Conservation (phyloP, 768 basidiomycete species). For the Dacryopinax spathularia region DNA sequence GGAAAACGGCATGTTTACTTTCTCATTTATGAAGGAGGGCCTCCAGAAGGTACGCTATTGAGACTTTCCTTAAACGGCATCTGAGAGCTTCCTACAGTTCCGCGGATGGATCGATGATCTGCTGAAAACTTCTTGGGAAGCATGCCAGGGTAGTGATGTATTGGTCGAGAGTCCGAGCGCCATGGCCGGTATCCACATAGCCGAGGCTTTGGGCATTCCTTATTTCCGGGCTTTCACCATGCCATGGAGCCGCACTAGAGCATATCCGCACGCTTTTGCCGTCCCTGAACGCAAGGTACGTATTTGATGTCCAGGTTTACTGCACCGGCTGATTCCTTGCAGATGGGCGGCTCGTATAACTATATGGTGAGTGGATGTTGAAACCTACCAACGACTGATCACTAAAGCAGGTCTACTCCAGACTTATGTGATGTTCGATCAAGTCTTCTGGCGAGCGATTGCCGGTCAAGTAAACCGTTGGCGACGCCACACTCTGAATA, state of each 20-base stretch:
- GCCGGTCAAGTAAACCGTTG: constrained; percentile 90
- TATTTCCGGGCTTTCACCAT: constrained; percentile 95
- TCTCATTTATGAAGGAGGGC: constrained; percentile 85
- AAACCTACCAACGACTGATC: constrained; percentile 1
- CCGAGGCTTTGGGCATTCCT: constrained; percentile 82
- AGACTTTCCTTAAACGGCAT: background rate
- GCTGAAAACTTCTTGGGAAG: constrained; percentile 87
- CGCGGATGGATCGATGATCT: constrained; percentile 97
- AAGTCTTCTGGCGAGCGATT: constrained; percentile 93
- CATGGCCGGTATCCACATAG: constrained; percentile 95
- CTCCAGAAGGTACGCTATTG: constrained; percentile 53
- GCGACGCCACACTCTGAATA: constrained; percentile 60
- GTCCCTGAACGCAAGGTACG: constrained; percentile 85
- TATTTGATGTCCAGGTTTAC: background rate
- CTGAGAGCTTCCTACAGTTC: constrained; percentile 40
- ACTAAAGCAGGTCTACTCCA: constrained; percentile 23
- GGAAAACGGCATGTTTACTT: constrained; percentile 94
- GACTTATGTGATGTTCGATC: constrained; percentile 95
- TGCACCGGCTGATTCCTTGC: background rate
- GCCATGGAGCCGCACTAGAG: constrained; percentile 94
- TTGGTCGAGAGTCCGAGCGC: constrained; percentile 91
- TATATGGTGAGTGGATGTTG: constrained; percentile 61
- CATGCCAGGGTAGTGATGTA: constrained; percentile 87
- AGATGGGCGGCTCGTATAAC: constrained; percentile 96
- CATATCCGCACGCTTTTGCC: constrained; percentile 95